These are phyloP conservation scores for Russula dissimulans DNA, from an alignment of 768 basidiomycete species.

Conservation along the genomic window DNA sequence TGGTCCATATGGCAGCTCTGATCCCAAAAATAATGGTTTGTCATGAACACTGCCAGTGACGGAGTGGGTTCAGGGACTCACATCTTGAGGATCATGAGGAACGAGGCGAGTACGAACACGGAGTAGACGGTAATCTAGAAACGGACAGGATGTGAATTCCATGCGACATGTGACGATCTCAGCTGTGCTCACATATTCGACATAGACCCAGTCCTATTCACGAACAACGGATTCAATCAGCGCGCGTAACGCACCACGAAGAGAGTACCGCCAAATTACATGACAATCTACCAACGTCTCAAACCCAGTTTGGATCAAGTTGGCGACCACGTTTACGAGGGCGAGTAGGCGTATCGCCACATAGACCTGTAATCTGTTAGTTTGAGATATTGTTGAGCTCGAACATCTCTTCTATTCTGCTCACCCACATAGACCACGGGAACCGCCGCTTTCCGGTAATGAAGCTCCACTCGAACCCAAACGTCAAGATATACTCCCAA, in stretches of 20 bases:
- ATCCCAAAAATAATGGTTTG: background rate
- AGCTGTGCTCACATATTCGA: background rate
- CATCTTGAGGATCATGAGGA: conserved; percentile 11
- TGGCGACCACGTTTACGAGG: background rate
- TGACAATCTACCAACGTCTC: background rate
- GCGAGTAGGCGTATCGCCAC: background rate
- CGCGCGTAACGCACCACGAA: background rate
- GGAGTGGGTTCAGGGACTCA: background rate
- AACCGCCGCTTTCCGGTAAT: background rate
- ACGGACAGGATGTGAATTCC: background rate
- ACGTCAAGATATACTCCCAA: conserved; percentile 13
- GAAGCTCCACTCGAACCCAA: conserved; percentile 16
- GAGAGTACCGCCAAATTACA: background rate
- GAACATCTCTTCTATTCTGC: background rate
- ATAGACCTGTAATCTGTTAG: conserved; percentile 1
- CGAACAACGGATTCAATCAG: background rate
- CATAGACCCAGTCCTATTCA: conserved; percentile 3
- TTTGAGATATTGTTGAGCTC: background rate
- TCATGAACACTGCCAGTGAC: background rate
- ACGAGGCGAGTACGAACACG: background rate
- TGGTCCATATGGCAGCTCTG: conserved; percentile 11
- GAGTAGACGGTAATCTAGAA: conserved; percentile 2
- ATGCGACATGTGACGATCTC: background rate
- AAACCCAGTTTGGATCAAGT: background rate
- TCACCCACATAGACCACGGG: conserved; percentile 16